A percentile compares a stretch with the other conserved stretches of the same genome.
Conservation (phyloP, 768 basidiomycete species). For the Suillus sp. region DNA sequence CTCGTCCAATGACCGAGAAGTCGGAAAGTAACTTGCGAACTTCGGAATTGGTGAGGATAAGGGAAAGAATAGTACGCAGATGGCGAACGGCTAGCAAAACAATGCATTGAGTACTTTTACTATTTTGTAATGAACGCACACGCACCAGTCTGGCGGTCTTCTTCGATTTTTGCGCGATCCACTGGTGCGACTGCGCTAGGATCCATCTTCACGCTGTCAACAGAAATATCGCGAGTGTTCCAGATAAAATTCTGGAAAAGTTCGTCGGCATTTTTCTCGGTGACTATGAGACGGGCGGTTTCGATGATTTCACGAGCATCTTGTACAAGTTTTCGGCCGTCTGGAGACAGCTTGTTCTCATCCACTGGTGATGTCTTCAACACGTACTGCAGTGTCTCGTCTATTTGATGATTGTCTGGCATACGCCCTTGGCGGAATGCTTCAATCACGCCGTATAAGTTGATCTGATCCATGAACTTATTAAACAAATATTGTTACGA, state of each 20-base stretch:
- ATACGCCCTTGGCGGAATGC: constrained; percentile 80
- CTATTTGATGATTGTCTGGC: constrained; percentile 82
- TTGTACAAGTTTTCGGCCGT: constrained; percentile 74
- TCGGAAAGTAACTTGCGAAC: constrained; percentile 87
- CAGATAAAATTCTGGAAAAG: constrained; percentile 90
- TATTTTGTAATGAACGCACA: neutral
- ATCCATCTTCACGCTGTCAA: constrained; percentile 43
- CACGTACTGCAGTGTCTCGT: constrained; percentile 69
- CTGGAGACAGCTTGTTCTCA: constrained; percentile 65
- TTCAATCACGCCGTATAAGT: constrained; percentile 77
- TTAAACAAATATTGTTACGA: neutral
- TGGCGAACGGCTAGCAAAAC: constrained; percentile 70
- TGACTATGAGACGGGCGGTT: constrained; percentile 70
- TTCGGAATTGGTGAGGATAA: constrained; percentile 92
- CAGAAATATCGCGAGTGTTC: constrained; percentile 60
- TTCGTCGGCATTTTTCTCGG: constrained; percentile 87
- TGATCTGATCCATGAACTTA: constrained; percentile 45
- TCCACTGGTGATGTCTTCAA: constrained; percentile 62
- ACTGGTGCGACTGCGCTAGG: constrained; percentile 46
- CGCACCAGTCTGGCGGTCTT: constrained; percentile 67
- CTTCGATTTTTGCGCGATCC: constrained; percentile 52
- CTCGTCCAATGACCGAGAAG: constrained; percentile 76
- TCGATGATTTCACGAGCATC: constrained; percentile 81
- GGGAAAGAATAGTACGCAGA: constrained; percentile 82
- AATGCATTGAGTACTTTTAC: constrained; percentile 15